Percentiles rank a stretch among this genome's conserved stretches.
phyloP scores from a whole-genome alignment of 1,284 basidiomycete genomes.

The Amylostereum chailletii region DNA sequence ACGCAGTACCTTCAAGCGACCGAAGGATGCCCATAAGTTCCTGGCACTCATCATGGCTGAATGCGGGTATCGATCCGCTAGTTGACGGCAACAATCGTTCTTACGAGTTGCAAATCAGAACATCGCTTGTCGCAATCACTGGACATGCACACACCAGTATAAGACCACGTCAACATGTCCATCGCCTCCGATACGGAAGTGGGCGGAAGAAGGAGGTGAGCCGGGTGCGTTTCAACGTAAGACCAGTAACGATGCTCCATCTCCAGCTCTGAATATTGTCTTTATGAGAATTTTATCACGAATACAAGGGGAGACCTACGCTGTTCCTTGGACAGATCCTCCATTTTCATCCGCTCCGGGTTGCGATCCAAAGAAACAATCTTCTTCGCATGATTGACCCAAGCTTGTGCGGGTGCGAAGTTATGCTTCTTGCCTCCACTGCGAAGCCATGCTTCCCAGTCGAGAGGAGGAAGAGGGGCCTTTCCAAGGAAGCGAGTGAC shows the following conservation, averaged over 20 bases:
- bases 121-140: not conserved
- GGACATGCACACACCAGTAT: conserved; percentile 39
- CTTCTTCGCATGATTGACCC: conserved; percentile 57
- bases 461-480: conserved; percentile 26
- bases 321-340: conserved; percentile 31
- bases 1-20: conserved; percentile 28
- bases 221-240: conserved; percentile 67
- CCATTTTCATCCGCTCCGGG: conserved; percentile 12
- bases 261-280: conserved; percentile 40
- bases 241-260: conserved; percentile 70
- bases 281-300: too few species aligned
- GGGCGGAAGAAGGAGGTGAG: conserved; percentile 44
- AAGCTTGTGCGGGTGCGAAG: conserved; percentile 35
- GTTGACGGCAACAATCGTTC: conserved; percentile 60
- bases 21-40: conserved; percentile 56
- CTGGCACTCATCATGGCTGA: conserved; percentile 64
- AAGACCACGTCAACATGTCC: conserved; percentile 67
- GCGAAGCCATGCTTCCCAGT: conserved; percentile 48
- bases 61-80: conserved; percentile 47
- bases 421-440: conserved; percentile 24
- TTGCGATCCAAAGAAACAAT: conserved; percentile 41
- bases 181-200: conserved; percentile 54
- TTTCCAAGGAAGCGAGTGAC: conserved; percentile 39
- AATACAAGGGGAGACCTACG: conserved; percentile 31
- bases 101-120: conserved; percentile 13